Conservation (phyloP, 257 asterid genomes). For the Striga asiatica region DNA sequence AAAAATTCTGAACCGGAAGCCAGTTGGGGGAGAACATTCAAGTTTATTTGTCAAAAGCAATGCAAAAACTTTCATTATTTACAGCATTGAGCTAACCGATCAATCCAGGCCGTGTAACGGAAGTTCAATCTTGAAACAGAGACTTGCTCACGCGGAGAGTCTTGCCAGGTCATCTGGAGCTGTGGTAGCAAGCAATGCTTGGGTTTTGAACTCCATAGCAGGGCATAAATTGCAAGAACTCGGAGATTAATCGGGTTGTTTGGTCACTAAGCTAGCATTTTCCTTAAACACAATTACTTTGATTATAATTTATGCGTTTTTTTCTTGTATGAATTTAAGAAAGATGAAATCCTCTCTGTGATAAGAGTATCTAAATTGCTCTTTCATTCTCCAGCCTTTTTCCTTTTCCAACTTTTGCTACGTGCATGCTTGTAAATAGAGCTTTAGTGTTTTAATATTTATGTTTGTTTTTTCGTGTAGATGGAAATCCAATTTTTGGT, state of each 20-base stretch:
- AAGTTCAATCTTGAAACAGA: conserved; percentile 21
- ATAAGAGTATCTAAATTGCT: no score
- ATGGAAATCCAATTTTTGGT: no score
- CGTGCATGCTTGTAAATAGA: no score
- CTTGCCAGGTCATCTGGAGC: conserved; percentile 62
- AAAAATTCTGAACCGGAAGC: conserved; percentile 64
- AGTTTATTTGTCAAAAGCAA: conserved; percentile 11
- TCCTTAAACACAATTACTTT: no score
- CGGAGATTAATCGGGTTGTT: conserved; percentile 2
- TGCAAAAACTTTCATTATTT: conserved; percentile 35
- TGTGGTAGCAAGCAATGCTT: conserved; percentile 46
- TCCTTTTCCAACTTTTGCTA: no score
- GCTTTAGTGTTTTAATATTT: no score
- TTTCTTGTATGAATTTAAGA: no score
- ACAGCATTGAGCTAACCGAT: conserved; percentile 49
- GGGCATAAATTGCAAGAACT: conserved; percentile 44
- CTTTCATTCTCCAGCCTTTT: no score
- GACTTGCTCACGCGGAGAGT: conserved; percentile 42
- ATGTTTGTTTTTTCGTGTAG: no score
- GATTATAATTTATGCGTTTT: no score
- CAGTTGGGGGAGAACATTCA: conserved; percentile 35
- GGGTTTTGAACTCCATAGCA: conserved; percentile 77
- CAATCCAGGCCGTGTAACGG: conserved; percentile 25
- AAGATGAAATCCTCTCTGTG: no score
- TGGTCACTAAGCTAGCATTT: no score